These are phyloP conservation scores for Orbilia javanica DNA, from an alignment of 2,329 filamentous ascomycete genomes.

Conservation along the genomic window DNA sequence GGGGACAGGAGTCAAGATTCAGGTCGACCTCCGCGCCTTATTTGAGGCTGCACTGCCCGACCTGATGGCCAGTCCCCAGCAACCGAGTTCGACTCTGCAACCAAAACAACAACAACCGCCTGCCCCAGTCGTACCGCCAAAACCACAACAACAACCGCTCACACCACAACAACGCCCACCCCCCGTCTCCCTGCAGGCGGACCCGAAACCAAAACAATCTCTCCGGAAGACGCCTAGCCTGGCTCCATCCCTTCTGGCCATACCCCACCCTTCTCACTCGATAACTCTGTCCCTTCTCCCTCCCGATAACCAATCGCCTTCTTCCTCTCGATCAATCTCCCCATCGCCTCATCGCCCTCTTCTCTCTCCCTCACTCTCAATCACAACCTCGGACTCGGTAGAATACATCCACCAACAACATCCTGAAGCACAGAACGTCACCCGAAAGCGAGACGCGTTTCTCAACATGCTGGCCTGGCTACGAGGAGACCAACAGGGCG, in stretches of 20 bases:
- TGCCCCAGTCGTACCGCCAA: neutral
- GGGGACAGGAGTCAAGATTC: constrained; percentile 15
- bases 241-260: constrained; percentile 16
- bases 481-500: constrained; percentile 48
- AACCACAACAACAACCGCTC: constrained; percentile 29
- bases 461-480: constrained; percentile 55
- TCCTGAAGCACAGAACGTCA: neutral
- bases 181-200: constrained; percentile 5
- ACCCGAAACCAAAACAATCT: constrained; percentile 41
- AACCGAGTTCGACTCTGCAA: constrained; percentile 15
- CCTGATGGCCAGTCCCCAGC: constrained; percentile 13
- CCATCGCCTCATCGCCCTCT: constrained; percentile 16
- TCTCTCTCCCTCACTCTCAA: neutral
- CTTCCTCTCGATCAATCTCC: constrained; percentile 2
- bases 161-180: constrained; percentile 25
- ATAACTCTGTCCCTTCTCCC: constrained; percentile 29
- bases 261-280: constrained; percentile 41
- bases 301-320: constrained; percentile 40
- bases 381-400: neutral
- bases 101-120: constrained; percentile 39
- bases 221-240: constrained; percentile 29
- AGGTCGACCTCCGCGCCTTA: constrained; percentile 17
- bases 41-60: constrained; percentile 24
- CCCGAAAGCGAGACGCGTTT: constrained; percentile 40
- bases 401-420: constrained; percentile 6